Conservation (phyloP, 1,284 basidiomycete species). For the Exobasidium cylindrosporum region DNA sequence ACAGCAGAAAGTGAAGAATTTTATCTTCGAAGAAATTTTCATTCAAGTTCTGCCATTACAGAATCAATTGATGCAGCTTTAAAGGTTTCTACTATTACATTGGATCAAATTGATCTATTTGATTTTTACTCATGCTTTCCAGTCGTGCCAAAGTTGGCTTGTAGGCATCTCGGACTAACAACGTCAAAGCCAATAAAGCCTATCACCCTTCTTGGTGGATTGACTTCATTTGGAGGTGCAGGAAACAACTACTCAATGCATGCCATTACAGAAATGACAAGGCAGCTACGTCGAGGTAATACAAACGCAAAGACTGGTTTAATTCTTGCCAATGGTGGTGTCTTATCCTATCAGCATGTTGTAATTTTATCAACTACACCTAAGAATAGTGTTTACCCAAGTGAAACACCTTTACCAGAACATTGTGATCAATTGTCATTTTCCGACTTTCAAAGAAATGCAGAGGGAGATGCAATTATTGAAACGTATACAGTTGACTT, state of each 20-base stretch:
- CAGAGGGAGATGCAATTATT: conserved; percentile 9
- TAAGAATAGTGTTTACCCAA: background rate
- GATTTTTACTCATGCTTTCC: conserved; percentile 13
- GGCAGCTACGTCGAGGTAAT: background rate
- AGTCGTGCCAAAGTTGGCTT: conserved; percentile 9
- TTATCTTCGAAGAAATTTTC: background rate
- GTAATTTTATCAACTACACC: background rate
- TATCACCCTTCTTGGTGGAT: conserved; percentile 7
- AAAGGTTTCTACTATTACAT: background rate
- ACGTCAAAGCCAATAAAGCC: background rate
- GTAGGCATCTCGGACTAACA: background rate
- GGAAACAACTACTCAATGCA: conserved; percentile 13
- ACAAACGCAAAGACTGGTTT: background rate
- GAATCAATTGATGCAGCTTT: conserved; percentile 10
- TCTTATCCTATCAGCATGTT: conserved; percentile 11
- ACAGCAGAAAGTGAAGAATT: conserved; percentile 13
- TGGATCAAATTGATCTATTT: conserved; percentile 9
- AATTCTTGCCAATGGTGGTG: conserved; percentile 8
- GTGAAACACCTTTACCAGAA: background rate
- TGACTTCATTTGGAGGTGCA: conserved; percentile 12
- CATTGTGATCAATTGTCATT: background rate
- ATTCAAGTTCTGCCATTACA: background rate
- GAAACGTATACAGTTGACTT: conserved; percentile 11
- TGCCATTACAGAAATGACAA: conserved; percentile 7
- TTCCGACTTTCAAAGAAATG: background rate